Conservation (phyloP, 2,329 filamentous ascomycete species). For the Pseudogymnoascus sp. region DNA sequence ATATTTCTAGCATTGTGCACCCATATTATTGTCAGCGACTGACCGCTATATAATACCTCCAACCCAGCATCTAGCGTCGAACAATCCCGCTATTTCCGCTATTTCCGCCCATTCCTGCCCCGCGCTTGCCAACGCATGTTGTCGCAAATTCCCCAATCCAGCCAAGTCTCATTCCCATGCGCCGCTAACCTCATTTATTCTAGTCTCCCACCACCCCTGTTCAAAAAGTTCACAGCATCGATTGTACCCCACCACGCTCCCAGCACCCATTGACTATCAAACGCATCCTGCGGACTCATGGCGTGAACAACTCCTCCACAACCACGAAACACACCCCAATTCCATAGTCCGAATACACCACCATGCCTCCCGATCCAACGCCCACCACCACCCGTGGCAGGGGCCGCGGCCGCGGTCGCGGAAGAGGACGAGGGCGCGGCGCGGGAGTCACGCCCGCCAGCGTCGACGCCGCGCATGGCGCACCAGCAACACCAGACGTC, state of each 20-base stretch:
- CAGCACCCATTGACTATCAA: background rate
- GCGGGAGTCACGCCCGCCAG: background rate
- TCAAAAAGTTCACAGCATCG: background rate
- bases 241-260: constrained; percentile 1
- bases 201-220: background rate
- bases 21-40: background rate
- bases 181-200: background rate
- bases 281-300: background rate
- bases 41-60: background rate
- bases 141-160: background rate
- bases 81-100: background rate
- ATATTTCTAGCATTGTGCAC: background rate
- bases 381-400: background rate
- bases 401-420: background rate
- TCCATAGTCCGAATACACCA: background rate
- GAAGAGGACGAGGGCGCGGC: background rate
- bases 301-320: background rate
- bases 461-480: background rate
- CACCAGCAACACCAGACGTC: background rate
- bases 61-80: too few relatives aligned
- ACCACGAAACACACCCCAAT: background rate
- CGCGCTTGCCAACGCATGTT: background rate
- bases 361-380: background rate
- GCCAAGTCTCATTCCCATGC: background rate
- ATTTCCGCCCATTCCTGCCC: background rate